Evolutionary conservation across 345 rosid genomes (phyloP).

Genomic region (Conringia planisiliqua): DNA sequence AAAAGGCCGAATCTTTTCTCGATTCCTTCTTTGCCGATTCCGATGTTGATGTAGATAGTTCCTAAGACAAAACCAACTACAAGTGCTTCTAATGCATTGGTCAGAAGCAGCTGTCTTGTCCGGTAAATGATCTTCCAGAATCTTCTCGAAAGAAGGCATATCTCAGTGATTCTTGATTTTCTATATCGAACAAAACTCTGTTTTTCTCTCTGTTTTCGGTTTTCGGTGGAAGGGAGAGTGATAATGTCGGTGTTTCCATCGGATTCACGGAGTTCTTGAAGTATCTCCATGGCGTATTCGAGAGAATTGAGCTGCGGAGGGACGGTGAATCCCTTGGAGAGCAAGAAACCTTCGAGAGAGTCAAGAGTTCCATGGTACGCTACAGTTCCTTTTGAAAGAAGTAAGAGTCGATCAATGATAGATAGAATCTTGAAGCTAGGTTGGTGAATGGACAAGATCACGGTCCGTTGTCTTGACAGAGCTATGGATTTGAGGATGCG

Average conservation of each 20-base stretch:
- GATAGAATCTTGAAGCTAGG: conserved; percentile 92
- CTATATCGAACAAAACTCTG: conserved; percentile 33
- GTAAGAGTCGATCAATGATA: conserved; percentile 54
- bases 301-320: conserved; percentile 91
- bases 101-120: conserved; percentile 77
- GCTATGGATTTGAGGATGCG: conserved; percentile 65
- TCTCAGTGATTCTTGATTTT: conserved; percentile 63
- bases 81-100: conserved; percentile 76
- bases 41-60: conserved; percentile 78
- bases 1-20: conserved; percentile 82
- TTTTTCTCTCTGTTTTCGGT: background rate
- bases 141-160: conserved; percentile 49
- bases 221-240: background rate
- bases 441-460: conserved; percentile 88
- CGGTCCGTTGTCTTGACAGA: conserved; percentile 58
- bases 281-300: conserved; percentile 84
- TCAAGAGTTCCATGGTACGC: conserved; percentile 65
- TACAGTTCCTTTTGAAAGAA: conserved; percentile 70
- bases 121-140: conserved; percentile 84
- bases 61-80: conserved; percentile 93
- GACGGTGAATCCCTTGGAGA: conserved; percentile 56
- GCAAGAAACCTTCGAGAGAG: conserved; percentile 55
- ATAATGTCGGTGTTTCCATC: conserved; percentile 21
- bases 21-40: conserved; percentile 64
- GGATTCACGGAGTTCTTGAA: conserved; percentile 48